A percentile compares a stretch with the other conserved stretches of the same genome.
Evolutionary conservation across 2,329 filamentous ascomycete species (phyloP).

Genomic region (Stagonosporopsis chrysanthemi): DNA sequence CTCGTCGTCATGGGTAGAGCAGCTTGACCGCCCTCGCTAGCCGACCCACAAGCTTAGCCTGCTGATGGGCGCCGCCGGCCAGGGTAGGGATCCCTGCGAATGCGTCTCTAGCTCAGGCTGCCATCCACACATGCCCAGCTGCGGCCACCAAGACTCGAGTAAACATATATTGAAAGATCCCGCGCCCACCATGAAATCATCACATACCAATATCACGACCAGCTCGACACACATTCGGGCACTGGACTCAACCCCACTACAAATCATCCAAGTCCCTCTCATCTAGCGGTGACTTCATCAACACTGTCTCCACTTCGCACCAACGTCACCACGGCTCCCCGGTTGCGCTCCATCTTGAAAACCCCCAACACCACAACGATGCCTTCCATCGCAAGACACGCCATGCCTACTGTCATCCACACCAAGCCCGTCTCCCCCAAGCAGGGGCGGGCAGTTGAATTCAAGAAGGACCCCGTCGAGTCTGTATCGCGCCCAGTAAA

Average conservation of each 20-base stretch:
- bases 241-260: neutral
- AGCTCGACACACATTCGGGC: neutral
- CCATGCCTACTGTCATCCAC: slow-evolving; percentile 47
- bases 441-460: slow-evolving; percentile 47
- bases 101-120: slow-evolving; percentile 32
- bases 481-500: slow-evolving; percentile 52
- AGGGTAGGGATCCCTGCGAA: slow-evolving; percentile 21
- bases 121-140: slow-evolving; percentile 32
- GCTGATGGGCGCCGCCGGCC: slow-evolving; percentile 21
- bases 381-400: slow-evolving; percentile 40
- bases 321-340: slow-evolving; percentile 43
- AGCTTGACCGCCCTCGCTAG: slow-evolving; percentile 43
- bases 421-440: slow-evolving; percentile 37
- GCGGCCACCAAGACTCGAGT: slow-evolving; percentile 33
- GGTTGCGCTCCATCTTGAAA: slow-evolving; percentile 43
- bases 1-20: slow-evolving; percentile 41
- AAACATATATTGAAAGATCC: slow-evolving; percentile 44
- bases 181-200: slow-evolving; percentile 32
- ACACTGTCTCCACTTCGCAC: slow-evolving; percentile 31
- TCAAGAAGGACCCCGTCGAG: slow-evolving; percentile 48
- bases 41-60: slow-evolving; percentile 26
- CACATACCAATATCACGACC: slow-evolving; percentile 21
- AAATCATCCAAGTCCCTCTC: slow-evolving; percentile 26
- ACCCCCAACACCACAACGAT: slow-evolving; percentile 41
- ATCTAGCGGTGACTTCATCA: slow-evolving; percentile 37